Percentiles rank a stretch among this genome's conserved stretches.
Conservation (phyloP, 2,329 filamentous ascomycete species). For the Colletotrichum eremochloae region DNA sequence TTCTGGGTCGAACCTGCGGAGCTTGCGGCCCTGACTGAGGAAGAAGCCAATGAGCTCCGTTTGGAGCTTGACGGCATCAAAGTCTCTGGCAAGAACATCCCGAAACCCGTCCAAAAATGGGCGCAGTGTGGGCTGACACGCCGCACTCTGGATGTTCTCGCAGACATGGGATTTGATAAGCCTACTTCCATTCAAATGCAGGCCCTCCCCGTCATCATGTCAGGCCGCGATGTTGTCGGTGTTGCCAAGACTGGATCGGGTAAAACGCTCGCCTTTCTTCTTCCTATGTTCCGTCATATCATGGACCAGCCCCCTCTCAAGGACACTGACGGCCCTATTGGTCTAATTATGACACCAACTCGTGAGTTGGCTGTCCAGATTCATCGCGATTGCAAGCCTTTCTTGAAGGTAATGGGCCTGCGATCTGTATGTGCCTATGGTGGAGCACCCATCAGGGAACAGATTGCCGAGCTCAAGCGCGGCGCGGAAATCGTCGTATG, state of each 20-base stretch:
- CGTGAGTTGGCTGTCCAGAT: constrained; percentile 95
- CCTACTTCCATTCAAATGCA: constrained; percentile 97
- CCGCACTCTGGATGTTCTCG: constrained; percentile 88
- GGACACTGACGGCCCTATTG: constrained; percentile 87
- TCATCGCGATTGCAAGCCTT: constrained; percentile 93
- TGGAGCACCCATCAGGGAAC: constrained; percentile 94
- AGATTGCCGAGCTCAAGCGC: constrained; percentile 95
- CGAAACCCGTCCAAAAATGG: constrained; percentile 96
- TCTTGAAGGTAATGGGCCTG: constrained; percentile 86
- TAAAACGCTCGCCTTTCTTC: constrained; percentile 94
- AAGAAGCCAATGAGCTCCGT: constrained; percentile 84
- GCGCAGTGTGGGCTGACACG: constrained; percentile 92
- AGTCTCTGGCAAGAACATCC: constrained; percentile 87
- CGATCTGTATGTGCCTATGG: constrained; percentile 94
- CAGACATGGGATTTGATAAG: constrained; percentile 84
- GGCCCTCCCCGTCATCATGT: constrained; percentile 95
- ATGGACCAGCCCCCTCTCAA: constrained; percentile 89
- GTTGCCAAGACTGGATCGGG: constrained; percentile 98
- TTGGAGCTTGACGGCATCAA: constrained; percentile 96
- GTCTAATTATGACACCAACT: constrained; percentile 92
- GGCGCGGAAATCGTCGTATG: constrained; percentile 96
- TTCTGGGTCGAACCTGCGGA: constrained; percentile 95
- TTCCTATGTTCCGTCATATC: constrained; percentile 98
- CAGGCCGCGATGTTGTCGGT: constrained; percentile 93
- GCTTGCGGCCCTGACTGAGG: constrained; percentile 84